Evolutionary conservation across 139 green algal species (phyloP).

Genomic region (Tetradesmus lagerheimii): DNA sequence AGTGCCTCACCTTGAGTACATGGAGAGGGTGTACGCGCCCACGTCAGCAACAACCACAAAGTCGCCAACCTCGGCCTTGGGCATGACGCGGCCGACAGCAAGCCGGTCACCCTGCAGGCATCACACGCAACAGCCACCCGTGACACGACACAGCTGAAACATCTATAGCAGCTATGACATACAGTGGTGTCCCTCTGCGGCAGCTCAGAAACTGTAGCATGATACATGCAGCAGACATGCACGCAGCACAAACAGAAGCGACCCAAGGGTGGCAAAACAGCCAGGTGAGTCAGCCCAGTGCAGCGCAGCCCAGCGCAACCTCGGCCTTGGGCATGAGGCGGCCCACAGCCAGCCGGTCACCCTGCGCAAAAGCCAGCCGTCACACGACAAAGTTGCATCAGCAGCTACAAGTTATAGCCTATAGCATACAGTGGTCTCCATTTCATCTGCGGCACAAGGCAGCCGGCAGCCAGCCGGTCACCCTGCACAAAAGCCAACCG

Average conservation of each 20-base stretch:
- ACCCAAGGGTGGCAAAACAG: too few species aligned
- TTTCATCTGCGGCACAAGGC: conserved; percentile 49
- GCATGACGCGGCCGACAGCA: conserved; percentile 43
- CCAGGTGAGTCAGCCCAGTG: too few species aligned
- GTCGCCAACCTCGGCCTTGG: conserved; percentile 44
- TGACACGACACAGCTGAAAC: neutral
- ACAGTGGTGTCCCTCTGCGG: too few species aligned
- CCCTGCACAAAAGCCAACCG: neutral
- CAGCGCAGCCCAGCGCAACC: too few species aligned
- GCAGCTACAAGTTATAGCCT: too few species aligned
- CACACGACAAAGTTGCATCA: neutral
- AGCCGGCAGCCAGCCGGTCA: conserved; percentile 44
- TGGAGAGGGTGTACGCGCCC: conserved; percentile 59
- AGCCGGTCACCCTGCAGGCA: conserved; percentile 42
- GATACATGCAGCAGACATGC: too few species aligned
- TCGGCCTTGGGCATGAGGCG: conserved; percentile 36
- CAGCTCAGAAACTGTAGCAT: too few species aligned
- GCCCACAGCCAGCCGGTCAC: conserved; percentile 47
- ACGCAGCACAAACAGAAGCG: too few species aligned
- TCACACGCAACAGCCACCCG: neutral
- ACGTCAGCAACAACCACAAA: conserved; percentile 51
- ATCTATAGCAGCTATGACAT: too few species aligned
- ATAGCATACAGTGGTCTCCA: too few species aligned
- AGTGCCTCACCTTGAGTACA: conserved; percentile 45
- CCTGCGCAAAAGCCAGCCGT: neutral